Evolutionary conservation across 495 filamentous ascomycete genomes (phyloP).

Genomic region (Daldinia vernicosa): DNA sequence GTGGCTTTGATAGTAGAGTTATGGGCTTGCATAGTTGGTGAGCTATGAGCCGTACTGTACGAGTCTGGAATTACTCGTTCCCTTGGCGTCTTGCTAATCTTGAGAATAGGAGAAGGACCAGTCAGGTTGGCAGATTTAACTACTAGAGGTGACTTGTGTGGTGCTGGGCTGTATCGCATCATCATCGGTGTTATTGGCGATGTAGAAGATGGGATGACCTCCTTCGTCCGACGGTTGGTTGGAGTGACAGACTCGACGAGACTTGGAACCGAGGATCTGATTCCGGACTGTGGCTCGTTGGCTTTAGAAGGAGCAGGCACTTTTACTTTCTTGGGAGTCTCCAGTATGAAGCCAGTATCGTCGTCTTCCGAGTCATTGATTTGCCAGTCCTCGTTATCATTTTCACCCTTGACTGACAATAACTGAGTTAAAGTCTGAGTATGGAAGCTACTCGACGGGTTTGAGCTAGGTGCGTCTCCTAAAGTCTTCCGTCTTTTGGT

Average conservation of each 20-base stretch:
- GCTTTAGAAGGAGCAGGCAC: conserved; percentile 3
- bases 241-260: conserved; percentile 48
- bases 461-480: conserved; percentile 48
- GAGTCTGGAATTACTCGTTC: conserved; percentile 52
- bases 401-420: conserved; percentile 39
- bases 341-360: conserved; percentile 29
- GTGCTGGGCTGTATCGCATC: conserved; percentile 39
- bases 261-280: conserved; percentile 33
- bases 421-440: conserved; percentile 59
- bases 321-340: conserved; percentile 38
- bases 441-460: conserved; percentile 49
- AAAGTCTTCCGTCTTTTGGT: conserved; percentile 55
- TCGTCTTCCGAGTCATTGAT: conserved; percentile 51
- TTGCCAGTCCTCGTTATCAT: conserved; percentile 38
- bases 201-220: conserved; percentile 54
- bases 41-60: conserved; percentile 48
- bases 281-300: conserved; percentile 6
- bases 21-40: conserved; percentile 13
- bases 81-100: conserved; percentile 43
- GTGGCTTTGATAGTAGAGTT: conserved; percentile 29
- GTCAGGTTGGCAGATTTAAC: conserved; percentile 51
- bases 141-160: conserved; percentile 48
- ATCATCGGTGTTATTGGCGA: conserved; percentile 51
- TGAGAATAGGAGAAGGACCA: conserved; percentile 42
- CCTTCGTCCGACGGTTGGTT: conserved; percentile 45